Conservation (phyloP, 345 rosid species). For the Pugionium cornutum region DNA sequence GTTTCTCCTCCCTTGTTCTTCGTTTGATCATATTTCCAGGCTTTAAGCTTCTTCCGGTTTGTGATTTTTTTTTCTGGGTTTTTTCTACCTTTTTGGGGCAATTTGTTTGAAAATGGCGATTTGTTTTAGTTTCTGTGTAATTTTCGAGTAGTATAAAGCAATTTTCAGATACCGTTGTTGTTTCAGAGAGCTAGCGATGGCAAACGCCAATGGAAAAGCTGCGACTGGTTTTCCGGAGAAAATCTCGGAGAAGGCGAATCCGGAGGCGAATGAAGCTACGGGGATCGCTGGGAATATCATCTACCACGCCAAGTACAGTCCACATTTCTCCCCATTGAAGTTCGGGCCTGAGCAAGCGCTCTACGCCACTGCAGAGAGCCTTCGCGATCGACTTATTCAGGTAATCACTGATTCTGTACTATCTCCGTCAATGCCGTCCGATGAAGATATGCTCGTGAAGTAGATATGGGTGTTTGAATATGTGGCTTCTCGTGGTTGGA, state of each 20-base stretch:
- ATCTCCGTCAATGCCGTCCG: no score
- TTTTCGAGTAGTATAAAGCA: no score
- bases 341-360: conserved; percentile 85
- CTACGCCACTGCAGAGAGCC: conserved; percentile 84
- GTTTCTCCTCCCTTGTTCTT: no score
- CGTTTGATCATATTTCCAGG: no score
- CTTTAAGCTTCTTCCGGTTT: no score
- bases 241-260: conserved; percentile 57
- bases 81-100: no score
- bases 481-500: not conserved
- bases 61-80: no score
- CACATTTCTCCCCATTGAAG: conserved; percentile 95
- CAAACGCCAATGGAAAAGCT: conserved; percentile 45
- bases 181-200: conserved; percentile 42
- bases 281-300: conserved; percentile 77
- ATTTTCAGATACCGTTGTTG: not conserved
- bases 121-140: no score
- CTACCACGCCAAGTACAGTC: conserved; percentile 75
- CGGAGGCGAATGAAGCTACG: conserved; percentile 55
- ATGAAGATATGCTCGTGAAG: not conserved
- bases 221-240: conserved; percentile 20
- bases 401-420: conserved; percentile 31
- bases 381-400: conserved; percentile 86
- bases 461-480: not conserved
- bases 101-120: no score